These are phyloP conservation scores for Ilyonectria mors-panacis DNA, from an alignment of 2,329 filamentous ascomycete genomes.

Conservation along the genomic window DNA sequence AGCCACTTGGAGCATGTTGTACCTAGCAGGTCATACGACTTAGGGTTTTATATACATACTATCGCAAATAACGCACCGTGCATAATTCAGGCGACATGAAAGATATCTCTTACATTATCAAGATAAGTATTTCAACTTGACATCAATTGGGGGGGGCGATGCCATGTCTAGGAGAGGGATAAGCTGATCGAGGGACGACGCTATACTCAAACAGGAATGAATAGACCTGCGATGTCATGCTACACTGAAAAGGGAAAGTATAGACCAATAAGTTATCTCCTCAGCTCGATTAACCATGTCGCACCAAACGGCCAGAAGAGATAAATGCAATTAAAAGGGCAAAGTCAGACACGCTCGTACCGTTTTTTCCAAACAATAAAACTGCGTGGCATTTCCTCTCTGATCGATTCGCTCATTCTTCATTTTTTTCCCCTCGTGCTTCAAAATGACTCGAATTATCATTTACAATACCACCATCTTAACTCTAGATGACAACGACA, in stretches of 20 bases:
- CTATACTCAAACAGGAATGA: neutral
- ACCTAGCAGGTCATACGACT: too few relatives aligned
- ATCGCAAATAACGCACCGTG: too few relatives aligned
- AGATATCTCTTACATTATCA: too few relatives aligned
- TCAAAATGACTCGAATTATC: slow-evolving; percentile 14
- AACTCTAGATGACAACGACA: slow-evolving; percentile 10
- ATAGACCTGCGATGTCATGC: neutral
- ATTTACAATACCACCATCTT: slow-evolving; percentile 24
- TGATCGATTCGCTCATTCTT: neutral
- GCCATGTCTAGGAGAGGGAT: too few relatives aligned
- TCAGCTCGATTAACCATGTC: neutral
- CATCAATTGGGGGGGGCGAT: too few relatives aligned
- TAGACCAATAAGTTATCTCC: neutral
- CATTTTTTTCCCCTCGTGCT: neutral
- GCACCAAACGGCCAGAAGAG: neutral
- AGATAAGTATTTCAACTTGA: too few relatives aligned
- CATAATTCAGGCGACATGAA: too few relatives aligned
- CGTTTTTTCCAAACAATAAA: too few relatives aligned
- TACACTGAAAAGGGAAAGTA: neutral
- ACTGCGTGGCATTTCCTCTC: neutral
- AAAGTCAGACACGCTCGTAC: neutral
- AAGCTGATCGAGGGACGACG: neutral
- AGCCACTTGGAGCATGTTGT: too few relatives aligned
- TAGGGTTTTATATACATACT: too few relatives aligned
- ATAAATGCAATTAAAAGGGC: neutral